Conservation (phyloP, 2,329 filamentous ascomycete genomes). For the Pseudopithomyces chartarum region DNA sequence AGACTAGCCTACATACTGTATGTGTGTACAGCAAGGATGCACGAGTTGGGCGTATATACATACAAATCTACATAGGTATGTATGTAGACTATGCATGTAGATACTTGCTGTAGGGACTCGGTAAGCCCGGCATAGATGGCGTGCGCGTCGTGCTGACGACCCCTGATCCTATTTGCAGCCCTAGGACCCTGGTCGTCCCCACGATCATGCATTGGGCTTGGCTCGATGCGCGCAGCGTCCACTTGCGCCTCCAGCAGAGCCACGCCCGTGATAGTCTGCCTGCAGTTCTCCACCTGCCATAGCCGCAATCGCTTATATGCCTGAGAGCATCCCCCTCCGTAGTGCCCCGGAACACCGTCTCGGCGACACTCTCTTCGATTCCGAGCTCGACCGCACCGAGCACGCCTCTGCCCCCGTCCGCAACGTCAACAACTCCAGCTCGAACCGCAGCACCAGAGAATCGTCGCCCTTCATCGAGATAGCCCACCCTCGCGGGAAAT, state of each 20-base stretch:
- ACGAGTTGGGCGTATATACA: no score
- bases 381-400: not conserved
- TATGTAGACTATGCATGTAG: no score
- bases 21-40: no score
- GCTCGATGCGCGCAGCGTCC: constrained; percentile 5
- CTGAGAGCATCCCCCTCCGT: constrained; percentile 43
- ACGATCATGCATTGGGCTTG: constrained; percentile 7
- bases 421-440: constrained; percentile 2
- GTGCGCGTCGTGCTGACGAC: not conserved
- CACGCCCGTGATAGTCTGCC: constrained; percentile 14
- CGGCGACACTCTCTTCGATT: constrained; percentile 17
- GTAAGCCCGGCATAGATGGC: constrained; percentile 4
- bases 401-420: constrained; percentile 12
- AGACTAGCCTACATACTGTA: no score
- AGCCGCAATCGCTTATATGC: constrained; percentile 40
- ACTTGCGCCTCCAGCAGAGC: constrained; percentile 4
- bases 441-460: constrained; percentile 27
- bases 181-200: not conserved
- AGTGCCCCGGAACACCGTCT: constrained; percentile 27
- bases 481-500: constrained; percentile 12
- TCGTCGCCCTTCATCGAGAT: constrained; percentile 30
- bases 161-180: constrained; percentile 2
- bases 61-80: no score
- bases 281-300: constrained; percentile 18
- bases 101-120: not conserved